A percentile compares a stretch with the other conserved stretches of the same genome.
Conservation (phyloP, 2,329 filamentous ascomycete species). For the Colletotrichum simmondsii region DNA sequence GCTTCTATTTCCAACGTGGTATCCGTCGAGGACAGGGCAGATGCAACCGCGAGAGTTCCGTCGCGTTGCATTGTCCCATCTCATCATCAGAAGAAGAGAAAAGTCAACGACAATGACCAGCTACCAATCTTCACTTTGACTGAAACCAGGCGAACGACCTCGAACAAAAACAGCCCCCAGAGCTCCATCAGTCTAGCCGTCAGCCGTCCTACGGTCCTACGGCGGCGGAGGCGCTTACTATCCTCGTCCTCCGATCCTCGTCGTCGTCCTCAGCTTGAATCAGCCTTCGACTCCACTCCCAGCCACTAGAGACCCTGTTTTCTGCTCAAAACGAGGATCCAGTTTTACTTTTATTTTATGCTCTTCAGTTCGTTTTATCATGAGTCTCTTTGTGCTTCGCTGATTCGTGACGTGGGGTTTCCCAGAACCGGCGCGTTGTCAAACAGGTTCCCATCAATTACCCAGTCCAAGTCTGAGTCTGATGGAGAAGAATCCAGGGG, state of each 20-base stretch:
- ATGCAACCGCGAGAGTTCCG: not conserved
- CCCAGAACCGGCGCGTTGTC: not conserved
- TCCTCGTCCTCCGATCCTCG: not conserved
- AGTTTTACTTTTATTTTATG: not conserved
- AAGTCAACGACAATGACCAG: not conserved
- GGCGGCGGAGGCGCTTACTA: not conserved
- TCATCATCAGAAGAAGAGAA: conserved; percentile 8
- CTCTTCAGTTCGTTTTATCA: not conserved
- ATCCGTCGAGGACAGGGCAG: not conserved
- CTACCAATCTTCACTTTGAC: conserved; percentile 17
- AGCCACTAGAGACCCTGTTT: not conserved
- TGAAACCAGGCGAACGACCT: conserved; percentile 18
- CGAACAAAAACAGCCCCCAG: not conserved
- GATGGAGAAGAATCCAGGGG: not conserved
- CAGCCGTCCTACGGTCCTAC: not conserved
- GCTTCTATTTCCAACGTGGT: not conserved
- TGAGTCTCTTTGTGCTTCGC: not conserved
- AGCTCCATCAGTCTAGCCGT: not conserved
- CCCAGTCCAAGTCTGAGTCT: not conserved
- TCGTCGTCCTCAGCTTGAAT: not conserved
- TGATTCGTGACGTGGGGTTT: not conserved
- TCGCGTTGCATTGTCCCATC: conserved; percentile 10
- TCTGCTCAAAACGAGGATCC: not conserved
- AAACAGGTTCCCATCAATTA: not conserved
- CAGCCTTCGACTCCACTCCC: not conserved